These are phyloP conservation scores for Pleurotus djamor DNA, from an alignment of 768 basidiomycete genomes.

Conservation along the genomic window DNA sequence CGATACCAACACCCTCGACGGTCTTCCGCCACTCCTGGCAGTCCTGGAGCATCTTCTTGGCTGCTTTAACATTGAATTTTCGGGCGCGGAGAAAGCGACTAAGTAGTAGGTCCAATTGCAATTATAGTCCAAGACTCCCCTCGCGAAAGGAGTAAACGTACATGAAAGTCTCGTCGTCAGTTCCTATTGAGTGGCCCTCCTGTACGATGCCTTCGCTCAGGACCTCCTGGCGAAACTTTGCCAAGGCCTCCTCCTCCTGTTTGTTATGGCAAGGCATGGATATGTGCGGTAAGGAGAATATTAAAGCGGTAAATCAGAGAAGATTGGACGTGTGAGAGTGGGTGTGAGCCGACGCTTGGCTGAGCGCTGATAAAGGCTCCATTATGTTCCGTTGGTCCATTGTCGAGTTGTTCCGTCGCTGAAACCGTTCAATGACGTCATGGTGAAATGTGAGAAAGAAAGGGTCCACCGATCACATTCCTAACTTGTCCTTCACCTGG, in stretches of 20 bases:
- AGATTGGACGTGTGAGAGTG: neutral
- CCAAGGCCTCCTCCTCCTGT: constrained; percentile 30
- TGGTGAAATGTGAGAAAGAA: too few relatives aligned
- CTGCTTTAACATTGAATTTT: constrained; percentile 53
- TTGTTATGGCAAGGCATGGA: neutral
- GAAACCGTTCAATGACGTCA: too few relatives aligned
- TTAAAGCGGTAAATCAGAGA: neutral
- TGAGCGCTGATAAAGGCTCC: too few relatives aligned
- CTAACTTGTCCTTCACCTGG: too few relatives aligned
- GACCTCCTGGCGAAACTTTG: constrained; percentile 49
- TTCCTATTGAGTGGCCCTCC: constrained; percentile 47
- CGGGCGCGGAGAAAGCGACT: constrained; percentile 81
- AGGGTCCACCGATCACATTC: too few relatives aligned
- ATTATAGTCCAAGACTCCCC: neutral
- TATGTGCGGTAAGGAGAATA: neutral
- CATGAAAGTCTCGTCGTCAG: constrained; percentile 47
- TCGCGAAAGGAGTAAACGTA: constrained; percentile 24
- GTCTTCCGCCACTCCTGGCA: constrained; percentile 70
- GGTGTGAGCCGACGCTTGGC: neutral
- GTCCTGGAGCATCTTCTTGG: constrained; percentile 64
- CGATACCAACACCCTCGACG: constrained; percentile 63
- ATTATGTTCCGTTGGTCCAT: too few relatives aligned
- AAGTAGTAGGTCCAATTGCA: neutral
- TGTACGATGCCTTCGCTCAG: constrained; percentile 52
- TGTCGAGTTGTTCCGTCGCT: too few relatives aligned